Conservation (phyloP, 805 yeast species). For the Lipomyces chichibuensis region DNA sequence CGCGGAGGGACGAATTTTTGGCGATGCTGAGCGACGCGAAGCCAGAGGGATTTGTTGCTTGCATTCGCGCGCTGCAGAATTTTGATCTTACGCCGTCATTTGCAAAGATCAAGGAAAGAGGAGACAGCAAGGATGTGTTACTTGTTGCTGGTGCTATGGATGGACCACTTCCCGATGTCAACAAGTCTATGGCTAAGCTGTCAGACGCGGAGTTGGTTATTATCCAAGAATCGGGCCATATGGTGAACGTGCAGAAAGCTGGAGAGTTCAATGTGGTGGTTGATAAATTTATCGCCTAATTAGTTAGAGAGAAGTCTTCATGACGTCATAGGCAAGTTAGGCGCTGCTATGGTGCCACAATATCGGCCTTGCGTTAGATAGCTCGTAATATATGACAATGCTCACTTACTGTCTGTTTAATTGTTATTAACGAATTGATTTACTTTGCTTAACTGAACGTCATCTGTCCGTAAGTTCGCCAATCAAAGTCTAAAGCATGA, state of each 20-base stretch:
- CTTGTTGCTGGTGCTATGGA: slow-evolving; percentile 29
- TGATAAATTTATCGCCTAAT: slow-evolving; percentile 20
- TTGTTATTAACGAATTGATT: too few relatives aligned
- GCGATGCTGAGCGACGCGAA: slow-evolving; percentile 20
- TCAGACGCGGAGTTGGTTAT: slow-evolving; percentile 18
- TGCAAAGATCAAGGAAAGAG: slow-evolving; percentile 19
- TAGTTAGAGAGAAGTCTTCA: not conserved
- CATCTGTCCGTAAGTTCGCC: too few relatives aligned
- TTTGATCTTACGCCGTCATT: slow-evolving; percentile 28
- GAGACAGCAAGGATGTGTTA: slow-evolving; percentile 18
- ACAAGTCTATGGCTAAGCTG: slow-evolving; percentile 17
- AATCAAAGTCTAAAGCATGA: too few relatives aligned
- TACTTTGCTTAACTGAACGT: not conserved
- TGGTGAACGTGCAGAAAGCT: slow-evolving; percentile 28
- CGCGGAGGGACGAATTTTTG: slow-evolving; percentile 20
- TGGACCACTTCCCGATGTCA: slow-evolving; percentile 24
- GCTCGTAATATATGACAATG: not conserved
- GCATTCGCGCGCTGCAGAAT: slow-evolving; percentile 31
- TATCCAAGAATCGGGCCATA: slow-evolving; percentile 25
- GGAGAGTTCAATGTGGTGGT: slow-evolving; percentile 25
- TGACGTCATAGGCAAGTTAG: not conserved
- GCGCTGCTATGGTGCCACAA: too few relatives aligned
- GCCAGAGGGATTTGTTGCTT: slow-evolving; percentile 27
- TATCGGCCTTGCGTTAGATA: too few relatives aligned
- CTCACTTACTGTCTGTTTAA: not conserved